Conservation (phyloP, 257 asterid species). For the Catharanthus roseus region DNA sequence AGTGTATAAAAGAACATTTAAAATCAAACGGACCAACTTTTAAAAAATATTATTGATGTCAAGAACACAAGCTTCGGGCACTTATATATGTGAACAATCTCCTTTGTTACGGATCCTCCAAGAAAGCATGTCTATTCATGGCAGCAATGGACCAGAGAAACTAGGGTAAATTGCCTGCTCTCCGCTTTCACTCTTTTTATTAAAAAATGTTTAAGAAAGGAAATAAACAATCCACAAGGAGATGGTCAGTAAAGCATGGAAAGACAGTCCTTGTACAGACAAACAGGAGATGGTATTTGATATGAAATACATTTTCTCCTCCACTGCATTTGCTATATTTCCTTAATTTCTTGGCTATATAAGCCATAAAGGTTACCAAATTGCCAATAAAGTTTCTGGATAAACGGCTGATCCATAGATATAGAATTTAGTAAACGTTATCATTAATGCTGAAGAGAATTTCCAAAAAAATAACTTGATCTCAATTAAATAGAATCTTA, state of each 20-base stretch:
- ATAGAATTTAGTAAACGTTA: neutral
- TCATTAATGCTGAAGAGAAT: neutral
- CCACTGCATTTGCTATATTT: neutral
- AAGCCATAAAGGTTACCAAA: neutral
- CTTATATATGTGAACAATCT: neutral
- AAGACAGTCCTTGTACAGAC: neutral
- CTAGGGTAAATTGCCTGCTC: neutral
- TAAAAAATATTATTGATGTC: neutral
- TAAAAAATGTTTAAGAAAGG: neutral
- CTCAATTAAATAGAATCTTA: neutral
- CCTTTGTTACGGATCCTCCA: neutral
- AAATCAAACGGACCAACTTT: neutral
- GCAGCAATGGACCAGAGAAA: neutral
- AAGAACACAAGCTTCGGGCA: neutral
- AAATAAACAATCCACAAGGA: neutral
- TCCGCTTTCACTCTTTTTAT: neutral
- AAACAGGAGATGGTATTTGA: neutral
- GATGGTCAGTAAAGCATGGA: neutral
- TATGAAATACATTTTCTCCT: neutral
- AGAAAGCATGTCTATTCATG: too few species aligned
- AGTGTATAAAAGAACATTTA: neutral
- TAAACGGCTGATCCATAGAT: neutral
- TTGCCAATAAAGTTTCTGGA: neutral
- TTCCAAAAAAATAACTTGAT: neutral
- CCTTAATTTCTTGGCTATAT: neutral